Base-by-base conservation (phyloP, 1,139 yeast species). In the Schwanniomyces etchellsii region DNA sequence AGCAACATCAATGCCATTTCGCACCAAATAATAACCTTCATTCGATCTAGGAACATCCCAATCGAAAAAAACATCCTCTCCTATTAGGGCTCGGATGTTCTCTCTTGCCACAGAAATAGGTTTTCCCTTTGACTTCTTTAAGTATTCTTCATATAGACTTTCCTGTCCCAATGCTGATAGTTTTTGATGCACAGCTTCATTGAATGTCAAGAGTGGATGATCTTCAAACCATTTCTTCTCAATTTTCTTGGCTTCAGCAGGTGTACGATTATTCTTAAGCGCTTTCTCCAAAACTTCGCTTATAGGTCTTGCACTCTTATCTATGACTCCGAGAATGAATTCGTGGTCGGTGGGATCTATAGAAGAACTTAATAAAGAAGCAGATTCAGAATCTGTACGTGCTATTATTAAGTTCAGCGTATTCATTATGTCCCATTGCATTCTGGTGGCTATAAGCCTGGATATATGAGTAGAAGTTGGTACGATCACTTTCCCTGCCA, bases 381-480 rank as follows among this genome's bases (percentile, higher is more conserved):
- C 74, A 30, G 77, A 71, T 43, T 75, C 77, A 13, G 80, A 67
- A 44, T 77, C 83, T 3, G 78, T 70, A 36, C 83, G 56, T 3
- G 83, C 81, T 56, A 77, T 75, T 15, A 75, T 48, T 39, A 77
- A 50, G 47, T 75, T 76, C 37, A 70, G 72, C 5, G 77, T 59
- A 6, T 77, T 77, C 79, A 76, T 71, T 25, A 77, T 58, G 50
- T 77, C 84, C 73, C 81, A 73, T 44, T 77, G 81, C 49, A 77
- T 55, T 40, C 84, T 62, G 1, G 81, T 73, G 6, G 83, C 80
- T 21, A 73, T 55, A 23, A 77, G 52, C 29, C 83, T 55, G 26
- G 76, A 59, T 24, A 77, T 53, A 39, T 77, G 81, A 14, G 76
- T 72, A 4, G 74, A 64, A 2, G 79, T 71, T 14, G 84, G 82